These are phyloP conservation scores for Cyphellophora europaea DNA, from an alignment of 2,329 filamentous ascomycete species.

Conservation along the genomic window DNA sequence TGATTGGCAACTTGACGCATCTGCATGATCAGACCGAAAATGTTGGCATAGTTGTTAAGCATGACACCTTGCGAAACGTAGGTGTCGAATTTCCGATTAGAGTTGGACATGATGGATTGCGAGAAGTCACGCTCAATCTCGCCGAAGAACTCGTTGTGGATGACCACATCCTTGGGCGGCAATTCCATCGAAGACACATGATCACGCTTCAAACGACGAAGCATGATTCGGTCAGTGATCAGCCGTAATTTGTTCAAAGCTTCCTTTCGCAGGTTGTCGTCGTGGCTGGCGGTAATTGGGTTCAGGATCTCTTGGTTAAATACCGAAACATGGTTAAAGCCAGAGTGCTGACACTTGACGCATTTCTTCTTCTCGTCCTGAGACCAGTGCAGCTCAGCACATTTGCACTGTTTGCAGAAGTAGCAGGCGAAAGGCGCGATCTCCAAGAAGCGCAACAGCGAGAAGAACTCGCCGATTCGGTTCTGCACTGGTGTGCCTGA, in stretches of 20 bases:
- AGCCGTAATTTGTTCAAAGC: conserved; percentile 77
- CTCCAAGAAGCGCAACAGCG: conserved; percentile 82
- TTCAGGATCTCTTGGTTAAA: conserved; percentile 95
- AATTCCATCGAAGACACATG: conserved; percentile 93
- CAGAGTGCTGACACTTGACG: conserved; percentile 56
- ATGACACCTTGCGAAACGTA: conserved; percentile 92
- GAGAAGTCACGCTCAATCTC: conserved; percentile 95
- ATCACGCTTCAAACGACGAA: conserved; percentile 87
- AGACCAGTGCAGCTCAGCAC: conserved; percentile 73
- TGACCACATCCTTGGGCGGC: conserved; percentile 83
- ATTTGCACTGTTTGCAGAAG: conserved; percentile 80
- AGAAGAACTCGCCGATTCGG: conserved; percentile 95
- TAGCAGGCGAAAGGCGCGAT: conserved; percentile 85
- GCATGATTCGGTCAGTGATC: conserved; percentile 89
- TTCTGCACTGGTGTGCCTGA: conserved; percentile 95
- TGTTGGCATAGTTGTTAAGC: conserved; percentile 96
- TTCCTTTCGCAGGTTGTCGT: conserved; percentile 46
- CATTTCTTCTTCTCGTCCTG: conserved; percentile 66
- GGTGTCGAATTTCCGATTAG: conserved; percentile 81
- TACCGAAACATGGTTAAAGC: conserved; percentile 63
- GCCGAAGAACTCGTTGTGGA: conserved; percentile 93
- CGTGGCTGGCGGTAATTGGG: conserved; percentile 55
- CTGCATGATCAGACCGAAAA: conserved; percentile 97
- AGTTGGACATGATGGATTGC: conserved; percentile 87
- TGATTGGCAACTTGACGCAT: conserved; percentile 98